Conservation (phyloP, 2,329 filamentous ascomycete species). For the Phialophora expanda region DNA sequence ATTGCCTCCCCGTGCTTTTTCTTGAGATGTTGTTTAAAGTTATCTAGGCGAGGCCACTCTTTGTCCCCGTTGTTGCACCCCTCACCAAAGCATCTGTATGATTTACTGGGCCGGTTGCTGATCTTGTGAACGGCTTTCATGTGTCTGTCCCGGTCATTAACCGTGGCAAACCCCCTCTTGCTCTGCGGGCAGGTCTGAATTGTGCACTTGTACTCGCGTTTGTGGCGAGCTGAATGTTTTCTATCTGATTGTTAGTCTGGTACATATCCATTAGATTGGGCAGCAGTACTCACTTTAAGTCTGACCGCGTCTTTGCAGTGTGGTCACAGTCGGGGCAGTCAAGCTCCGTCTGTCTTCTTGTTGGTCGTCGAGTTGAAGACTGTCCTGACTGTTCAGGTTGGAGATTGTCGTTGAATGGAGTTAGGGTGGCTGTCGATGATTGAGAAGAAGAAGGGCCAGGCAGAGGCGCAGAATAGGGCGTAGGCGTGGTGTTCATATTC, state of each 20-base stretch:
- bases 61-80: slow-evolving; percentile 68
- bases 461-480: background rate
- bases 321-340: slow-evolving; percentile 27
- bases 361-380: slow-evolving; percentile 1
- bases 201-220: slow-evolving; percentile 69
- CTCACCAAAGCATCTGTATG: slow-evolving; percentile 64
- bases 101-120: slow-evolving; percentile 49
- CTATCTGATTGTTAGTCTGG: slow-evolving; percentile 52
- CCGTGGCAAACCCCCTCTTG: slow-evolving; percentile 73
- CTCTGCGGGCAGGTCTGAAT: slow-evolving; percentile 60
- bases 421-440: slow-evolving; percentile 10
- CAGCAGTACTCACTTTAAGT: slow-evolving; percentile 46
- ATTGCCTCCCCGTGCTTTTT: slow-evolving; percentile 66
- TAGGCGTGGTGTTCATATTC: background rate
- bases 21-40: slow-evolving; percentile 79
- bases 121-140: slow-evolving; percentile 71
- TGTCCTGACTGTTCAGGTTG: slow-evolving; percentile 4
- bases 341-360: slow-evolving; percentile 5
- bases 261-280: background rate
- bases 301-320: slow-evolving; percentile 47
- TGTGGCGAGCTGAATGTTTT: slow-evolving; percentile 75
- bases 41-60: slow-evolving; percentile 80
- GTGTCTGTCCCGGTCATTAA: slow-evolving; percentile 82
- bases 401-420: background rate
- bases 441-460: slow-evolving; percentile 9